Base-by-base conservation (phyloP, 306 rosid species). In the Myrica gale region DNA sequence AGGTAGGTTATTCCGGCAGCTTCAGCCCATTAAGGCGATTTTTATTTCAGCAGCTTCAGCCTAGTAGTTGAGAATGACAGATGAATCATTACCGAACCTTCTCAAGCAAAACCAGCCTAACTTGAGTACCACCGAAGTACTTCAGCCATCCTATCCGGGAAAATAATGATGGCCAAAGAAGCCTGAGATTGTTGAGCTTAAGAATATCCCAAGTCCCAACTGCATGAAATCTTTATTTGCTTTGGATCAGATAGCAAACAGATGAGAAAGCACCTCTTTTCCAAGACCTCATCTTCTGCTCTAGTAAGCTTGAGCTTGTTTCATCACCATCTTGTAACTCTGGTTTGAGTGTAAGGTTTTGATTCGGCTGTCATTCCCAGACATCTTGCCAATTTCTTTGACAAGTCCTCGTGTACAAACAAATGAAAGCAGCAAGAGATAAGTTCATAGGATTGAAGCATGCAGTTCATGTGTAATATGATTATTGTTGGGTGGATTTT, bases 251-350 rank as follows among this genome's bases (percentile, higher is more conserved):
- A 20, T 66, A 41, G 54, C 32, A 16, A 17, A 48, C 23, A 42
- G 39, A 21, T 42, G 63, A 42, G 21, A n/a, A n/a, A 46, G 10
- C 4, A 46, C 17, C 55, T 26, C 43, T 57, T 46, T 46, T 26
- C 3, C 2, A 68, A 19, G 53, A 44, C 60, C 52, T 26, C 8
- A 50, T 37, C 3, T 57, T 74, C 20, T 41, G 42, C 37, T 67
- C 42, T 62, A 44, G 50, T 42, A 75, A 76, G 62, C 76, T 77
- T 80, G 80, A 69, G 84, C 82, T 77, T 63, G 84, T 80, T 75
- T 80, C 76, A 65, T 84, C 81, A 68, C 57, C 44, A 39, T 46
- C 42, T 76, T 55, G 63, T 41, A 26, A 1, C 32, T 26, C 32
- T 26, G 1, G 32, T 26, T 74, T 42, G 43, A 75, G 54, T 66